Percentiles rank a stretch among this genome's conserved stretches.
Conservation (phyloP, 495 filamentous ascomycete species). For the Xanthoparmelia taractica region DNA sequence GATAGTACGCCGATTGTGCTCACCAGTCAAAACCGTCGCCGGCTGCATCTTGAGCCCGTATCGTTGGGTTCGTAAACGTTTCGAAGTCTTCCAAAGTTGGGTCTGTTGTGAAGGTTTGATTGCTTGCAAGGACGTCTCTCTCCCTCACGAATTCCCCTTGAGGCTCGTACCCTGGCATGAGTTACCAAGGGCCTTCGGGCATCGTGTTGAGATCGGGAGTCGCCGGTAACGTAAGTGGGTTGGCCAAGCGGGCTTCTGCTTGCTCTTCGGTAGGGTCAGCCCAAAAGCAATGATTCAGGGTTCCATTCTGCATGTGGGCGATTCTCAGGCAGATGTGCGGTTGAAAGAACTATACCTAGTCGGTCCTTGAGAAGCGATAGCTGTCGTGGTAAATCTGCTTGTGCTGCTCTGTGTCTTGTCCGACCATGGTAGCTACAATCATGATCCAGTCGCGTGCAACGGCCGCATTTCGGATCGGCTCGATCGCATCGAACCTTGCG, state of each 20-base stretch:
- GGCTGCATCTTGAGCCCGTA: constrained; percentile 5
- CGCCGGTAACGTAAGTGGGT: constrained; percentile 3
- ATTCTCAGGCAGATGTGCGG: not conserved
- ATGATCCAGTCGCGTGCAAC: constrained; percentile 3
- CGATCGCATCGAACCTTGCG: constrained; percentile 6
- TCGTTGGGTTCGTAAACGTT: constrained; percentile 5
- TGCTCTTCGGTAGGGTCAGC: constrained; percentile 2
- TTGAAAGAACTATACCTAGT: constrained; percentile 4
- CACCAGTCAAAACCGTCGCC: constrained; percentile 1
- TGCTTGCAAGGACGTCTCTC: constrained; percentile 3
- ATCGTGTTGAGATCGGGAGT: constrained; percentile 4
- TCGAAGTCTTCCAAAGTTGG: constrained; percentile 6
- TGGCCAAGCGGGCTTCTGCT: constrained; percentile 2
- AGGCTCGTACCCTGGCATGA: not conserved
- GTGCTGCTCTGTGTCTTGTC: constrained; percentile 5
- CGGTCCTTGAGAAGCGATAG: constrained; percentile 3
- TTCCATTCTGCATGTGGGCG: too few species aligned
- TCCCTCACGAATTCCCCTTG: not conserved
- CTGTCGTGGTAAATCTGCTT: constrained; percentile 1
- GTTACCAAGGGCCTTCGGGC: not conserved
- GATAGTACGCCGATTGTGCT: not conserved
- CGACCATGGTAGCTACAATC: constrained; percentile 6
- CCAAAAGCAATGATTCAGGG: constrained; percentile 1
- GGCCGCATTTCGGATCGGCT: constrained; percentile 5
- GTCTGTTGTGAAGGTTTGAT: not conserved